Evolutionary conservation across 306 rosid species (phyloP), one percentile per base, ranked within the genome.

Genomic region (Trichosanthes cucumerina): DNA sequence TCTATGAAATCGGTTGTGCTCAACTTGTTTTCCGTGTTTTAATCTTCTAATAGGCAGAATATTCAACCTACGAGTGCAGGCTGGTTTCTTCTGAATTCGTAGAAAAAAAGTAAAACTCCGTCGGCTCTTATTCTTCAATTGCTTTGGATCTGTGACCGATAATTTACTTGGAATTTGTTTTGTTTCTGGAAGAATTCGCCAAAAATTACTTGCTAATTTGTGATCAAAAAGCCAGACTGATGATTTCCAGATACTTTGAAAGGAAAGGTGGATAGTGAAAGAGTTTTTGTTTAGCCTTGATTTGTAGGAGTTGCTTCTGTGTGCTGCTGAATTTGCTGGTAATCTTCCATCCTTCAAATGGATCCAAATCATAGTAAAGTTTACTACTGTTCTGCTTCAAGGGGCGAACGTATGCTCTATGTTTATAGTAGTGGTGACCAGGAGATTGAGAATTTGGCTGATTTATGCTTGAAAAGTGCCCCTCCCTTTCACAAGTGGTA

Each of bases 401-500:
- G 84, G 86, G 82, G 87, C 62, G 86, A 70, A 56, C 83, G 87
- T 9, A 57, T 93, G 80, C 83, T 88, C 73, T 85, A 91, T 85
- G 87, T 84, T 7, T 85, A 91, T 83, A 88, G 82, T 36, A 78
- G 81, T 46, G 95, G 88, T 41, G 90, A 85, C 38, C 81, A 75
- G 31, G 97, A 91, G 80, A 82, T 83, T 70, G 93, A 83, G 79
- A 89, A 80, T 33, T 69, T 89, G 13, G 91, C 91, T 56, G 71
- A 85, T 75, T 84, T 83, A 84, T 91, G 96, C 86, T 78, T 93
- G 88, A 94, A 89, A 84, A 89, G 54, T 43, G 81, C 90, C 73
- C 98, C 98, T 76, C 82, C 89, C 21, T 93, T 82, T 79, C 98
- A 91, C 80, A 75, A 82, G 77, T 91, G 93, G 96, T 93, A 93